phyloP scores from a whole-genome alignment of 2,329 filamentous ascomycete genomes.

The Phialemonium atrogriseum region DNA sequence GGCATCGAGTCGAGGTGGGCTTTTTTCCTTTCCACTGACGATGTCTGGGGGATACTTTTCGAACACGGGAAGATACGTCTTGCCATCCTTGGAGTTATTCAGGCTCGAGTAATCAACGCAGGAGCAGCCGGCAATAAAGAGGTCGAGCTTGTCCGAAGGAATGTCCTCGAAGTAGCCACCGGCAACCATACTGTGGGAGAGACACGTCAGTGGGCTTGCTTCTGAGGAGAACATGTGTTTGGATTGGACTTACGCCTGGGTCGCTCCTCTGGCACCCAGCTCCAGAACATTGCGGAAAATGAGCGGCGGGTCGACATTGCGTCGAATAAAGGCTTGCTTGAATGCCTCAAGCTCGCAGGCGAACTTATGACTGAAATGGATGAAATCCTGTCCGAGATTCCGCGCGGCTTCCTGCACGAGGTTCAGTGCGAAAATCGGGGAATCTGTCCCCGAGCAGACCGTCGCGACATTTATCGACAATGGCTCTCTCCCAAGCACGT shows the following conservation, averaged over 20 bases:
- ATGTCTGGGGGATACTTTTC: conserved; percentile 32
- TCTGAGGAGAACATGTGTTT: no score
- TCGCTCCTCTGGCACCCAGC: conserved; percentile 29
- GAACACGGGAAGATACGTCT: conserved; percentile 26
- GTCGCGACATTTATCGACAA: no score
- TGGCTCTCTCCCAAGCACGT: no score
- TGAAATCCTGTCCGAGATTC: conserved; percentile 17
- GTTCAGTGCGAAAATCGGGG: conserved; percentile 58
- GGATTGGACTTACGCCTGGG: conserved; percentile 33
- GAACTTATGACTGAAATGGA: conserved; percentile 47
- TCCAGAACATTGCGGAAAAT: conserved; percentile 54
- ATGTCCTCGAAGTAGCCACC: conserved; percentile 52
- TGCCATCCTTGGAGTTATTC: conserved; percentile 44
- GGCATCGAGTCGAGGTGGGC: conserved; percentile 3
- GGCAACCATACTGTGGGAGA: conserved; percentile 53
- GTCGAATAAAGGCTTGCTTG: conserved; percentile 57
- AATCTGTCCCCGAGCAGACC: conserved; percentile 73
- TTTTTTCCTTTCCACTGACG: neutral
- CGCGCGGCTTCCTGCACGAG: conserved; percentile 40
- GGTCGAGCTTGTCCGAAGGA: conserved; percentile 44
- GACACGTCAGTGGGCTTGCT: no score
- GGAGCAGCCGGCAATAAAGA: conserved; percentile 65
- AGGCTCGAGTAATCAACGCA: conserved; percentile 67
- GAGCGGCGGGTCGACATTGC: conserved; percentile 43
- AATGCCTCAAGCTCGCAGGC: conserved; percentile 55